A percentile compares a stretch with the other conserved stretches of the same genome.
Evolutionary conservation across 805 yeast genomes (phyloP).

Genomic region (Kodamaea nitidulidarum): DNA sequence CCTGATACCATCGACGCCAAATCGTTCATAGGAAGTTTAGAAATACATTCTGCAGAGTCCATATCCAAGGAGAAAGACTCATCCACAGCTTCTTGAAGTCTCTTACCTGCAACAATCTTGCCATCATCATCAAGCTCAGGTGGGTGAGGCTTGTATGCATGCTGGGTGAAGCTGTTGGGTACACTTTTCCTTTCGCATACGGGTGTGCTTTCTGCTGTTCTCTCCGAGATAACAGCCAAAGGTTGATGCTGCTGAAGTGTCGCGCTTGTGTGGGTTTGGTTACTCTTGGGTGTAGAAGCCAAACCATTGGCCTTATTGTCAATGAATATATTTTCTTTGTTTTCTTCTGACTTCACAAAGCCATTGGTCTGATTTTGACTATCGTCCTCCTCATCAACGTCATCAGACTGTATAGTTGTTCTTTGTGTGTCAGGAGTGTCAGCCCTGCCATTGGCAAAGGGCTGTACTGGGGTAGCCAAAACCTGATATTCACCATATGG

Average conservation of each 20-base stretch:
- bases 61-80: background rate
- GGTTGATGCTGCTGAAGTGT: constrained; percentile 18
- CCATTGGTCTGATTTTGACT: constrained; percentile 12
- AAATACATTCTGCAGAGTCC: constrained; percentile 12
- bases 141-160: constrained; percentile 27
- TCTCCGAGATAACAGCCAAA: constrained; percentile 30
- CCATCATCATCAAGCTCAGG: constrained; percentile 34
- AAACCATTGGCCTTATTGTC: constrained; percentile 26
- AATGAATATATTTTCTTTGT: constrained; percentile 47
- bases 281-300: constrained; percentile 2
- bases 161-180: constrained; percentile 2
- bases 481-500: constrained; percentile 3
- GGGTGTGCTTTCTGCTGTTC: constrained; percentile 29
- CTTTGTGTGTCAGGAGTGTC: constrained; percentile 46
- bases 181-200: constrained; percentile 7
- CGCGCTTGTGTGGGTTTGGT: background rate
- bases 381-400: constrained; percentile 29
- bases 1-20: constrained; percentile 32
- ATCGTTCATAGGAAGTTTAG: constrained; percentile 28
- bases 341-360: constrained; percentile 32
- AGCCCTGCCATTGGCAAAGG: constrained; percentile 16
- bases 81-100: constrained; percentile 3
- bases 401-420: constrained; percentile 43
- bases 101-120: constrained; percentile 14
- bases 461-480: constrained; percentile 30